Conservation (phyloP, 805 yeast genomes). For the Kazachstania taianensis region DNA sequence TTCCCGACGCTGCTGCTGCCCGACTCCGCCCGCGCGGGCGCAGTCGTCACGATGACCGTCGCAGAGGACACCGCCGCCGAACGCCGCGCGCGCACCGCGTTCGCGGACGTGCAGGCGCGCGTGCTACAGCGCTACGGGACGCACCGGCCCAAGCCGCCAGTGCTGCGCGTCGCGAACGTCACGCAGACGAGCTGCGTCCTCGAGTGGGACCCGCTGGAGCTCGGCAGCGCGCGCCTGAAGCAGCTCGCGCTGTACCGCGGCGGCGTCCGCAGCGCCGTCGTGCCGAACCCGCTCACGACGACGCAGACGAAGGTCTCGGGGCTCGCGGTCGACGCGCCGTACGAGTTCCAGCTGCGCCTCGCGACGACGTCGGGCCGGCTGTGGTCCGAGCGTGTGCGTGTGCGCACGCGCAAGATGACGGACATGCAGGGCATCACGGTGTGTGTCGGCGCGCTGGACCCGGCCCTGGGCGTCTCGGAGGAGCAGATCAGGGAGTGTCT, state of each 20-base stretch:
- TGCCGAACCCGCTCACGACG: constrained; percentile 72
- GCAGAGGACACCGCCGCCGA: constrained; percentile 68
- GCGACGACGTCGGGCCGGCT: constrained; percentile 87
- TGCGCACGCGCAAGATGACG: constrained; percentile 91
- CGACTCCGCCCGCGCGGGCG: constrained; percentile 83
- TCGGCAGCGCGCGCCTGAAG: constrained; percentile 75
- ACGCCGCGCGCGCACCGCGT: constrained; percentile 43
- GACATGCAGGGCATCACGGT: constrained; percentile 87
- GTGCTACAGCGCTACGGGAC: constrained; percentile 66
- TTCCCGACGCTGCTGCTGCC: constrained; percentile 94
- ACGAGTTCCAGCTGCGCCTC: constrained; percentile 67
- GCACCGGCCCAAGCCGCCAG: constrained; percentile 61
- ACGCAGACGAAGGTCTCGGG: constrained; percentile 85
- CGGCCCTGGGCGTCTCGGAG: constrained; percentile 36
- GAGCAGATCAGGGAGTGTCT: constrained; percentile 56
- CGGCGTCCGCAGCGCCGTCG: constrained; percentile 56
- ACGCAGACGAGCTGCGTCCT: constrained; percentile 93
- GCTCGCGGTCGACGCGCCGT: constrained; percentile 74
- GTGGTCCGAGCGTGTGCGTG: constrained; percentile 53
- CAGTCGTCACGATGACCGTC: constrained; percentile 77
- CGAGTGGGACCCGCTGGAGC: constrained; percentile 81
- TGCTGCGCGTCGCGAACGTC: constrained; percentile 57
- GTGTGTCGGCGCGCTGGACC: constrained; percentile 73
- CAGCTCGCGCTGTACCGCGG: constrained; percentile 64
- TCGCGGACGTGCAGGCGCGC: constrained; percentile 59